These are phyloP conservation scores for Selaginella moellendorffii DNA, from an alignment of 75 land plant genomes.

Conservation along the genomic window DNA sequence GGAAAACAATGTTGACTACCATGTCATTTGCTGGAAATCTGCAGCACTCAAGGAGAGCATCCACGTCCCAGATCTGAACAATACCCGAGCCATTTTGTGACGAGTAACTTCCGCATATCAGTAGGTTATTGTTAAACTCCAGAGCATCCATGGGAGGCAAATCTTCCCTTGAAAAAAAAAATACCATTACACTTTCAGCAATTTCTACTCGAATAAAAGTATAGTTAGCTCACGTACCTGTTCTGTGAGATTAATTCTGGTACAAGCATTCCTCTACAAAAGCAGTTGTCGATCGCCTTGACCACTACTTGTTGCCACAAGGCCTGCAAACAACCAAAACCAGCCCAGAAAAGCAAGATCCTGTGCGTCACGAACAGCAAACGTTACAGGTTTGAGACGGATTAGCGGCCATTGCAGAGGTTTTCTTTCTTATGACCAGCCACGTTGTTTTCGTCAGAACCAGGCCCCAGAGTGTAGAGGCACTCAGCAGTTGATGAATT, in stretches of 20 bases:
- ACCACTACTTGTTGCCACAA: conserved; percentile 36
- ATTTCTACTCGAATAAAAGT: background rate
- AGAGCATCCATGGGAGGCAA: conserved; percentile 32
- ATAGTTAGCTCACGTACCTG: conserved; percentile 25
- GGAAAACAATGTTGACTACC: background rate
- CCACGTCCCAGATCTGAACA: conserved; percentile 40
- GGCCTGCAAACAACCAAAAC: conserved; percentile 19
- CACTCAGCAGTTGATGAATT: conserved; percentile 30
- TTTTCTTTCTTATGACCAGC: conserved; percentile 35
- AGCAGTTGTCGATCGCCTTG: conserved; percentile 30
- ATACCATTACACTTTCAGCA: background rate
- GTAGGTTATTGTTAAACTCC: conserved; percentile 28
- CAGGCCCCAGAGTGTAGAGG: conserved; percentile 30
- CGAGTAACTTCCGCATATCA: conserved; percentile 34
- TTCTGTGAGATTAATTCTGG: conserved; percentile 27
- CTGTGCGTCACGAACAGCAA: background rate
- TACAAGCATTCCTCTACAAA: conserved; percentile 30
- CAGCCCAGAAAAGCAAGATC: background rate
- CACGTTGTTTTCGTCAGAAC: conserved; percentile 14
- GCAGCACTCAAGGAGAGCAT: conserved; percentile 16
- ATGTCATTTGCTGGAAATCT: conserved; percentile 33
- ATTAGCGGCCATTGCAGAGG: conserved; percentile 34
- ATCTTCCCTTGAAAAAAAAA: background rate
- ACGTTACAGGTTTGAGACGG: conserved; percentile 26
- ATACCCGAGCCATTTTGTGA: conserved; percentile 31